phyloP scores from a whole-genome alignment of 2,329 filamentous ascomycete species.

The Lasiodiplodia sp. region DNA sequence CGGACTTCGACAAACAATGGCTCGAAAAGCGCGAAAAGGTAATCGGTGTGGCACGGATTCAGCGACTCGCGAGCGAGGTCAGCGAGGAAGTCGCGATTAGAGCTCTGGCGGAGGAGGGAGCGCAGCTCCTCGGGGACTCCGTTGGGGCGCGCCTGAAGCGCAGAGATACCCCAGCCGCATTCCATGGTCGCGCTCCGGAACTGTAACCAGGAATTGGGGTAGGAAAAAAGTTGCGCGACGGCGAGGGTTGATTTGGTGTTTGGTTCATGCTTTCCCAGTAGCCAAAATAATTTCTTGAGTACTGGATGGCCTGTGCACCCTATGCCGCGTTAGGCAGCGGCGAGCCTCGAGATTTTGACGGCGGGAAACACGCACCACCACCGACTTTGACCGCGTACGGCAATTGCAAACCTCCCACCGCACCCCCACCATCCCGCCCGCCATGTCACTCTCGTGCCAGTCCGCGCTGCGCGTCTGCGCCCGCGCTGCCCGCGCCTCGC shows the following conservation, averaged over 20 bases:
- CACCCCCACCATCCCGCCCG: slow-evolving; percentile 32
- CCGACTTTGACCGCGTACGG: slow-evolving; percentile 6
- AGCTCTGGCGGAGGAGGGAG: slow-evolving; percentile 69
- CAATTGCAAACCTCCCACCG: slow-evolving; percentile 23
- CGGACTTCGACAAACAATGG: slow-evolving; percentile 81
- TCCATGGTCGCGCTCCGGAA: slow-evolving; percentile 24
- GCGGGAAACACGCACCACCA: slow-evolving; percentile 28
- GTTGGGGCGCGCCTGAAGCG: slow-evolving; percentile 48
- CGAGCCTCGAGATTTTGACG: slow-evolving; percentile 35
- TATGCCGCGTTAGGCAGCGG: slow-evolving; percentile 34
- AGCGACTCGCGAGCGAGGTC: slow-evolving; percentile 73
- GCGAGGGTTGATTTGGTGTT: slow-evolving; percentile 31
- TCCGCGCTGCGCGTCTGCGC: slow-evolving; percentile 54
- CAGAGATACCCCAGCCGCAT: slow-evolving; percentile 27
- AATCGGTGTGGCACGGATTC: slow-evolving; percentile 72
- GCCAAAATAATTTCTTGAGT: slow-evolving; percentile 32
- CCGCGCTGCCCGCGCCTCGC: slow-evolving; percentile 42
- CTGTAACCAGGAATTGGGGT: slow-evolving; percentile 8
- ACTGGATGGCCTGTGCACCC: slow-evolving; percentile 31
- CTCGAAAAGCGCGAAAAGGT: slow-evolving; percentile 77
- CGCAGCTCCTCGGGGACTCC: slow-evolving; percentile 75
- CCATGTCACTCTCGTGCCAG: slow-evolving; percentile 55
- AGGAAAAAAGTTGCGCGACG: background rate
- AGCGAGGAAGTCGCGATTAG: slow-evolving; percentile 72
- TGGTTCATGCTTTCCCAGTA: background rate